phyloP scores from a whole-genome alignment of 2,329 filamentous ascomycete genomes.

The Reticulascus tulasneorum region DNA sequence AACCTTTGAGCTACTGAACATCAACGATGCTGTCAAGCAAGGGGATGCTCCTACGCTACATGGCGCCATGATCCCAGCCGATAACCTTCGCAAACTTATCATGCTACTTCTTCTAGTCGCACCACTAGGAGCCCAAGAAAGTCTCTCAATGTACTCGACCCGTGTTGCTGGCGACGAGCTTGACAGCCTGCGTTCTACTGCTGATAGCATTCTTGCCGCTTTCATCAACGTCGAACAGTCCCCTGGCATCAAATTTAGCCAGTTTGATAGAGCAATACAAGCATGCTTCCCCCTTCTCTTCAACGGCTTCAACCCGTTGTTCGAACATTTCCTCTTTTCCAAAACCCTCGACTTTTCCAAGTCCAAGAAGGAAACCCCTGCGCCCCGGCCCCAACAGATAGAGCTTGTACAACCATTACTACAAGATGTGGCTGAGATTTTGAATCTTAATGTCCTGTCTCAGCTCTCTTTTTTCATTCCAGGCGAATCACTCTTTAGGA shows the following conservation, averaged over 20 bases:
- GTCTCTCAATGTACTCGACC: constrained; percentile 55
- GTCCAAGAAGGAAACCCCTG: constrained; percentile 29
- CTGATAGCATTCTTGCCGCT: constrained; percentile 61
- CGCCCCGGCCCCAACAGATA: constrained; percentile 7
- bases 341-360: constrained; percentile 65
- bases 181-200: constrained; percentile 54
- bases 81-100: constrained; percentile 67
- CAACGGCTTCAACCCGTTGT: constrained; percentile 62
- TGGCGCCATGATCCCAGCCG: constrained; percentile 67
- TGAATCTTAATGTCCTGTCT: constrained; percentile 60
- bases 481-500: constrained; percentile 59
- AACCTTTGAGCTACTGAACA: constrained; percentile 64
- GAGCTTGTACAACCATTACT: constrained; percentile 44
- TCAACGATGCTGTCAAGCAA: constrained; percentile 56
- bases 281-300: constrained; percentile 64
- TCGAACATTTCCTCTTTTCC: constrained; percentile 73
- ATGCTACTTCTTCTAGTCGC: constrained; percentile 67
- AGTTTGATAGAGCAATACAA: constrained; percentile 58
- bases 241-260: constrained; percentile 58
- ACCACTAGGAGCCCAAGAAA: constrained; percentile 62
- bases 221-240: constrained; percentile 63
- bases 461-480: constrained; percentile 73
- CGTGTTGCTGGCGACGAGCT: constrained; percentile 54
- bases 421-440: constrained; percentile 53
- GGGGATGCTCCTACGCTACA: constrained; percentile 47